These are phyloP conservation scores for Sarocladium brachiariae DNA, from an alignment of 2,329 filamentous ascomycete species.

Conservation along the genomic window DNA sequence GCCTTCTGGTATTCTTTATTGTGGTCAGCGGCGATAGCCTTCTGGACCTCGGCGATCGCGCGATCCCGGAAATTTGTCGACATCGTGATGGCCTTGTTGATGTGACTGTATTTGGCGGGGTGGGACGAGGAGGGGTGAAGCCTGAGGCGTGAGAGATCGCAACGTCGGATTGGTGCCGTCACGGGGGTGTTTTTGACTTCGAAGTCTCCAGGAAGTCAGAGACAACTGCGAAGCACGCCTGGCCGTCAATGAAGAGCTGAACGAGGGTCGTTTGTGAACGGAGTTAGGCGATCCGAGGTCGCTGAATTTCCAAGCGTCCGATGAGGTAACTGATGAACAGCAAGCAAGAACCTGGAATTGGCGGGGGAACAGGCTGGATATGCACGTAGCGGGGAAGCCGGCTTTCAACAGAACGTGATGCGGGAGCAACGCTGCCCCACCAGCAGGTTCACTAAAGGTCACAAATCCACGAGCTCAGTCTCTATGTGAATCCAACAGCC, in stretches of 20 bases:
- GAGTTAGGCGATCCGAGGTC: not conserved
- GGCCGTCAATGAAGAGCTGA: not conserved
- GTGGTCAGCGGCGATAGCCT: slow-evolving; percentile 94
- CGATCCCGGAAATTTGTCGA: slow-evolving; percentile 95
- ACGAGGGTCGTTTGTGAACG: not conserved
- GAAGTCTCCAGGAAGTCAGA: too few relatives aligned
- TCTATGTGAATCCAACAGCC: not conserved
- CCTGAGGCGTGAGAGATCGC: too few relatives aligned
- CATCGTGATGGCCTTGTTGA: slow-evolving; percentile 47
- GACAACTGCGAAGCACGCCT: too few relatives aligned
- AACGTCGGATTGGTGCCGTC: too few relatives aligned
- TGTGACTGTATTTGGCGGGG: not conserved
- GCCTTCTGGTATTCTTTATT: slow-evolving; percentile 95
- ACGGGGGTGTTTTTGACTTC: too few relatives aligned
- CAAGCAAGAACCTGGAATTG: slow-evolving; percentile 21
- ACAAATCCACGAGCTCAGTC: slow-evolving; percentile 4
- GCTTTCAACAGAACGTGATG: not conserved
- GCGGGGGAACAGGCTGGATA: slow-evolving; percentile 29
- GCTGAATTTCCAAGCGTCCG: not conserved
- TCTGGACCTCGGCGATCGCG: slow-evolving; percentile 94
- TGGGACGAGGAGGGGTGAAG: too few relatives aligned
- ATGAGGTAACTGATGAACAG: slow-evolving; percentile 8
- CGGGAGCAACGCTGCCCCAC: not conserved
- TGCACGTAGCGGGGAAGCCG: slow-evolving; percentile 26
- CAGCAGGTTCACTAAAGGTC: not conserved